Conservation (phyloP, 108 stramenopile genomes). For the Pseudonitzschia multistriata region DNA sequence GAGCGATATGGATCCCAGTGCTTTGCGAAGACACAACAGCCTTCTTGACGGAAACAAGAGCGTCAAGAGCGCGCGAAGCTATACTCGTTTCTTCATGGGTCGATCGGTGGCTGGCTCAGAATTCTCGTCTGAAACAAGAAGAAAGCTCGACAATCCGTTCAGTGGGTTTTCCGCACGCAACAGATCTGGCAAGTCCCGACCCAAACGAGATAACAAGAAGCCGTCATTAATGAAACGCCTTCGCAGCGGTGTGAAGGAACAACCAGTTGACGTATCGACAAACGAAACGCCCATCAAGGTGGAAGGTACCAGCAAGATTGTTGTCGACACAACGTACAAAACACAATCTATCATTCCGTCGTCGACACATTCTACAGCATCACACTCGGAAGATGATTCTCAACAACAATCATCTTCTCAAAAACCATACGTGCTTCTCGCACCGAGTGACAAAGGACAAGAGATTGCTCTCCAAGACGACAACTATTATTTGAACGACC, state of each 20-base stretch:
- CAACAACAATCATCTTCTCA: neutral
- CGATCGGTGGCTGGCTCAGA: neutral
- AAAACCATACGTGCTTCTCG: slow-evolving; percentile 1
- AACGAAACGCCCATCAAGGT: neutral
- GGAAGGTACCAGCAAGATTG: no score
- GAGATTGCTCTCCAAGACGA: slow-evolving; percentile 1
- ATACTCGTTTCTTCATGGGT: neutral
- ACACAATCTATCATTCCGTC: no score
- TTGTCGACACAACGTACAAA: no score
- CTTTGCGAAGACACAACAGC: neutral
- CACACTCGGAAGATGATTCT: no score
- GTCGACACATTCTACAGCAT: no score
- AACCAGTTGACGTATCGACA: neutral
- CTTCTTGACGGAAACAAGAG: neutral
- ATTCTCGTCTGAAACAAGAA: neutral
- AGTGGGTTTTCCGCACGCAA: no score
- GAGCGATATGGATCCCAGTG: neutral
- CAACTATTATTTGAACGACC: neutral
- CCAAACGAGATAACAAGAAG: no score
- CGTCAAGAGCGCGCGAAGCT: neutral
- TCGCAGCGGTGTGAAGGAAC: neutral
- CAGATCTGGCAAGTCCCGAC: no score
- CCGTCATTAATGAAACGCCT: neutral
- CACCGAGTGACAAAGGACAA: slow-evolving; percentile 1
- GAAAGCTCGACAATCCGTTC: no score